Percentiles rank a stretch among this genome's conserved stretches.
These are phyloP conservation scores for Monilinia fructicola DNA, from an alignment of 2,329 filamentous ascomycete species.

Conservation along the genomic window DNA sequence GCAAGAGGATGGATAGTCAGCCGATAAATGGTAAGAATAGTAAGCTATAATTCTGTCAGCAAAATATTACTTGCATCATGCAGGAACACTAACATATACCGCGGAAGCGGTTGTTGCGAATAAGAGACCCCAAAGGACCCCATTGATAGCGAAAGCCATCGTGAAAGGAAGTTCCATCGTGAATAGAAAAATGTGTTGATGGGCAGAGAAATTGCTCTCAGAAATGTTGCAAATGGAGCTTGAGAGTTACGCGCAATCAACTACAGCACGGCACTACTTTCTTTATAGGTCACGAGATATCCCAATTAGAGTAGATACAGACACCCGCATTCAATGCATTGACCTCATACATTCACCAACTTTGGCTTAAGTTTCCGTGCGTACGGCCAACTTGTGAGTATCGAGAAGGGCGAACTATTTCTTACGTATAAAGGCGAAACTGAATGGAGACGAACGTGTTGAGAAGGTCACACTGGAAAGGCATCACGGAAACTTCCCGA, in stretches of 20 bases:
- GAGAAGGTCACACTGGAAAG: not conserved
- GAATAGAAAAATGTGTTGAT: not conserved
- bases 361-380: not conserved
- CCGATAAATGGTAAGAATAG: constrained; percentile 44
- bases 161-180: not conserved
- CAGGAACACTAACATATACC: constrained; percentile 21
- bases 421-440: not conserved
- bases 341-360: constrained; percentile 7
- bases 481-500: not conserved
- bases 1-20: constrained; percentile 40
- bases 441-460: not conserved
- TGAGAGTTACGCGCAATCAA: not conserved
- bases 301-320: not conserved
- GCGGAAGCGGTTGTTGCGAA: not conserved
- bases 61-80: not conserved
- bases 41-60: constrained; percentile 18
- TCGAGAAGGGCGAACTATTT: not conserved
- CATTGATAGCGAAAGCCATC: not conserved
- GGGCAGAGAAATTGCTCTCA: not conserved
- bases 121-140: not conserved
- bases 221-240: not conserved
- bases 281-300: not conserved
- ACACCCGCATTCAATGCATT: not conserved
- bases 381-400: not conserved
- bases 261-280: not conserved